Evolutionary conservation across 176 grass and related monocot species (phyloP), one percentile per base, ranked within the genome.

Genomic region (Otatea glauca): DNA sequence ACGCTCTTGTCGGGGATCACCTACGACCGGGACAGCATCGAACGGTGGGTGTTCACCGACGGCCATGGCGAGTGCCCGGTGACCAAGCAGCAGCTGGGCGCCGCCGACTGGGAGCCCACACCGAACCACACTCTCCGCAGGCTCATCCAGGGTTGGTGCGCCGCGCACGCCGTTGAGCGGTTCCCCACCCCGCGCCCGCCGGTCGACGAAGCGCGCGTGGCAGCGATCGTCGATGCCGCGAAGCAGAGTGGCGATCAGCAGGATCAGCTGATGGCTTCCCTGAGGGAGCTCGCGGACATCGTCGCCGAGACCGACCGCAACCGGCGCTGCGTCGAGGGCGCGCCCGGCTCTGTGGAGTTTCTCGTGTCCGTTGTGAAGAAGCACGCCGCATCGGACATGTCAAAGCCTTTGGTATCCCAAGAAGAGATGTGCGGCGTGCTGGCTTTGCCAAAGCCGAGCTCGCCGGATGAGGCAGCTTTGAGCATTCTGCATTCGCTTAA

Each of bases 51-150:
- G 5, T 96, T 99, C 86, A 66, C 86, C 54, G 91, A 80, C 78
- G 86, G 91, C 24, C 93, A 96, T 61, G 64, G 78, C 21, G 86
- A 81, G 48, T 99, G 97, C 83, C 97, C 93, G 4, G 86, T 89
- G 50, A 99, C 92, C 74, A 96, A 94, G 75, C 88, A 89, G 23
- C 59, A n/a, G 7, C 69, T 99, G 72, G 77, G 41, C 41, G 48
- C 72, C 48, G 78, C 23, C 38, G 91, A 94, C 83, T 78, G 86
- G 43, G 88, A 92, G 65, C 90, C 94, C 61, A 99, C 88, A 17
- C 97, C 97, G 0, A 99, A 99, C 93, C 93, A 99, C 90, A 99
- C 92, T 53, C 88, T 99, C 34, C 93, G 89, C 4, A 88, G 97
- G 5, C 87, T 99, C 65, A 99, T 96, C 78, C 97, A 96, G 68